Percentiles rank a stretch among this genome's conserved stretches.
These are phyloP conservation scores for Endoconidiophora polonica DNA, from an alignment of 2,329 filamentous ascomycete genomes.

Conservation along the genomic window DNA sequence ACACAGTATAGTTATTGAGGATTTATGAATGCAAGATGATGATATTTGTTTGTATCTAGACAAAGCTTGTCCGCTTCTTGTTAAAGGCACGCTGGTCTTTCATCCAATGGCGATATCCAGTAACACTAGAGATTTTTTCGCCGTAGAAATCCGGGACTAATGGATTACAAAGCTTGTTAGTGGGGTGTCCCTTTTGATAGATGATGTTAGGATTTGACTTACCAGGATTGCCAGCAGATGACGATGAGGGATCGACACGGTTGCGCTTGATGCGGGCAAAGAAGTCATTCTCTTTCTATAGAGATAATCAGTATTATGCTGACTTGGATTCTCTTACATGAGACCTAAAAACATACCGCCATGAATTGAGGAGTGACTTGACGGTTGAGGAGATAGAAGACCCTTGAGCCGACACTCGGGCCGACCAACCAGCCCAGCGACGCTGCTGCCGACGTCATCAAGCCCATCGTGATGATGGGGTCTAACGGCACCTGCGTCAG, in stretches of 20 bases:
- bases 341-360: slow-evolving; percentile 25
- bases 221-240: slow-evolving; percentile 75
- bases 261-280: slow-evolving; percentile 82
- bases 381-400: slow-evolving; percentile 64
- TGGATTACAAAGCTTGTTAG: neutral
- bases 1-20: neutral
- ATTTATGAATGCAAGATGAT: neutral
- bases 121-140: slow-evolving; percentile 90
- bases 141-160: slow-evolving; percentile 89
- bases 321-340: too few species aligned
- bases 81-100: slow-evolving; percentile 97
- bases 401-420: slow-evolving; percentile 60
- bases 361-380: slow-evolving; percentile 51
- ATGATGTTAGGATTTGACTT: slow-evolving; percentile 16
- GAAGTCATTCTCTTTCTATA: slow-evolving; percentile 81
- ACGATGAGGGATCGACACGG: slow-evolving; percentile 77
- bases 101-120: slow-evolving; percentile 84
- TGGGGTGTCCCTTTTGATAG: neutral
- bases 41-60: slow-evolving; percentile 22
- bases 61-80: slow-evolving; percentile 60
- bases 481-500: slow-evolving; percentile 64
- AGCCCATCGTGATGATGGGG: slow-evolving; percentile 67
- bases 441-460: slow-evolving; percentile 60
- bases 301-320: neutral
- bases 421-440: slow-evolving; percentile 80